Evolutionary conservation across 352 stramenopile species (phyloP).

Genomic region (Globisporangium polare): DNA sequence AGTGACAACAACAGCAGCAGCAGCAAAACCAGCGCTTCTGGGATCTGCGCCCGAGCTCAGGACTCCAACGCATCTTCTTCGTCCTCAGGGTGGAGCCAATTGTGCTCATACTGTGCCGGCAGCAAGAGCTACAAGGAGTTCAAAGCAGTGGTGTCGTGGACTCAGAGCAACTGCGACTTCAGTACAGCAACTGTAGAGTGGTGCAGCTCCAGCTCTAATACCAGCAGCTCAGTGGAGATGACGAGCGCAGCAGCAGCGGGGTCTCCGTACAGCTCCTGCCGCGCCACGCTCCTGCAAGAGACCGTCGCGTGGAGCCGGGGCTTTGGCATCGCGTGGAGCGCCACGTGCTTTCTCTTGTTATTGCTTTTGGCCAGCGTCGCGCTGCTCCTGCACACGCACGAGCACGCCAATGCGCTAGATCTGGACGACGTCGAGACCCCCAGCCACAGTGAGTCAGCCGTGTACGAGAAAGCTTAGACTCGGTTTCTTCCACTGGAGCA

Average conservation of each 20-base stretch:
- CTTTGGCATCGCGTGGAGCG: conserved; percentile 11
- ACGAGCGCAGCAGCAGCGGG: neutral
- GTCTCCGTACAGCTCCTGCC: conserved; percentile 11
- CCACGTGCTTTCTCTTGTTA: conserved; percentile 9
- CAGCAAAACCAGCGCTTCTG: neutral
- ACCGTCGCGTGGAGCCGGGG: conserved; percentile 8
- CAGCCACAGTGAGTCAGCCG: conserved; percentile 10
- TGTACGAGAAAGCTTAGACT: conserved; percentile 27
- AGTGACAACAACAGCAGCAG: neutral
- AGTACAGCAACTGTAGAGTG: conserved; percentile 3
- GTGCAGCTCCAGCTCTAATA: conserved; percentile 5
- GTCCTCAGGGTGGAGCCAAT: conserved; percentile 7
- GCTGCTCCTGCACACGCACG: conserved; percentile 4
- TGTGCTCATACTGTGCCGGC: conserved; percentile 5
- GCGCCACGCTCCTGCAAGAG: neutral
- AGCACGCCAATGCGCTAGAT: conserved; percentile 8
- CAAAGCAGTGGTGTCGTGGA: conserved; percentile 2
- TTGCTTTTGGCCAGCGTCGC: conserved; percentile 4
- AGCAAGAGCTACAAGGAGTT: neutral
- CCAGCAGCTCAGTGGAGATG: neutral
- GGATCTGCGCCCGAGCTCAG: neutral
- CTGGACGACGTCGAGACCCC: conserved; percentile 14
- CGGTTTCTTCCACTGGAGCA: too few relatives aligned
- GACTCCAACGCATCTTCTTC: neutral
- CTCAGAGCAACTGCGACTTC: conserved; percentile 4